Evolutionary conservation across 176 grass and related monocot species (phyloP).

Genomic region (Raddia guianensis): DNA sequence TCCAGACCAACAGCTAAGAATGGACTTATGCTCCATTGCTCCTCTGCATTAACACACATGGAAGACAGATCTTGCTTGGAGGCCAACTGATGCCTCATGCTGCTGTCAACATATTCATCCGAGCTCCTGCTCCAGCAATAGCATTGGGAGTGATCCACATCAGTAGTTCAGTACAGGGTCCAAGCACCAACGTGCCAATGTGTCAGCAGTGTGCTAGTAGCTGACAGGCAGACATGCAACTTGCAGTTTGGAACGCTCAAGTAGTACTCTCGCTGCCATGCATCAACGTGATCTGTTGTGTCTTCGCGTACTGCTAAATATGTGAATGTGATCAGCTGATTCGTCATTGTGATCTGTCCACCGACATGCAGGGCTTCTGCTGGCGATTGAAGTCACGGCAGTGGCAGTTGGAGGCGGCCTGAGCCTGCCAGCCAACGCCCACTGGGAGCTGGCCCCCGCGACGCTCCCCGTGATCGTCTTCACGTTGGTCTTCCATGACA

Average conservation of each 20-base stretch:
- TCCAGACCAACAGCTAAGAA: background rate
- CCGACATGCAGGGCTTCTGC: slow-evolving; percentile 55
- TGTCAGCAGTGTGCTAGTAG: background rate
- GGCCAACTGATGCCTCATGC: background rate
- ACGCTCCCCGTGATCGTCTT: slow-evolving; percentile 80
- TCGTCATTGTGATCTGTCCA: slow-evolving; percentile 1
- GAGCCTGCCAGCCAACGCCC: slow-evolving; percentile 50
- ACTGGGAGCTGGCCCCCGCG: slow-evolving; percentile 78
- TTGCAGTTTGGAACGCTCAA: no score
- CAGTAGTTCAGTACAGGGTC: background rate
- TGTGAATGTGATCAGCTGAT: no score
- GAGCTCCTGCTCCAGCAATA: background rate
- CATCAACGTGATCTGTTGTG: background rate
- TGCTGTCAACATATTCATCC: background rate
- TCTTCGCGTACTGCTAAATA: background rate
- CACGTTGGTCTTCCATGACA: slow-evolving; percentile 88
- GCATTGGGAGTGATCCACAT: slow-evolving; percentile 2
- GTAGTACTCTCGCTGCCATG: no score
- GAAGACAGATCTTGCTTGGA: background rate
- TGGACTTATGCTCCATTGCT: no score
- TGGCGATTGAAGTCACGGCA: slow-evolving; percentile 59
- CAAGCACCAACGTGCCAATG: background rate
- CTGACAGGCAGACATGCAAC: no score
- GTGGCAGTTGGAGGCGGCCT: slow-evolving; percentile 59
- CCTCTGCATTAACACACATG: slow-evolving; percentile 3